Evolutionary conservation across 1,284 basidiomycete genomes (phyloP).

Genomic region (Sporisorium reilianum): DNA sequence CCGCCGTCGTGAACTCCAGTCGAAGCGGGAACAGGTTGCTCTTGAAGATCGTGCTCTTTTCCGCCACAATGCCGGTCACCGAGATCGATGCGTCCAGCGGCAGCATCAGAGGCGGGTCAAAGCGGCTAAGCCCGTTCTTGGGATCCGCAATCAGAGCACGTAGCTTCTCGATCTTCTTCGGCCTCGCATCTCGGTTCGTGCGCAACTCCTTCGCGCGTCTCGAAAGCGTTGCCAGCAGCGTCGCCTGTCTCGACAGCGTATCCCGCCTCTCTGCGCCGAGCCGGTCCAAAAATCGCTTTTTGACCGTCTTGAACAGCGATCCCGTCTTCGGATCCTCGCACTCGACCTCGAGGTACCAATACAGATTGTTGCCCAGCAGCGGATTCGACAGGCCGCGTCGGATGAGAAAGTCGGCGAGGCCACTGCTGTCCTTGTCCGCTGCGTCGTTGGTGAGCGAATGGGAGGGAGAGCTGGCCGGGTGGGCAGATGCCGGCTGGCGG

Average conservation of each 20-base stretch:
- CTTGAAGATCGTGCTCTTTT: conserved; percentile 96
- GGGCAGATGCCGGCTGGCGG: conserved; percentile 13
- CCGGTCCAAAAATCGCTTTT: conserved; percentile 85
- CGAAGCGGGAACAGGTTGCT: conserved; percentile 93
- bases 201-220: conserved; percentile 87
- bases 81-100: conserved; percentile 87
- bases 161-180: conserved; percentile 97
- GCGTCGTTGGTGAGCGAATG: conserved; percentile 18
- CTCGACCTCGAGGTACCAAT: conserved; percentile 99
- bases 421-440: conserved; percentile 25
- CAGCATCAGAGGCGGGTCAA: conserved; percentile 71
- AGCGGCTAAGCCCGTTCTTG: conserved; percentile 76
- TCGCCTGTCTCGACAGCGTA: conserved; percentile 75
- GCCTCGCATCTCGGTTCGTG: conserved; percentile 88
- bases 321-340: conserved; percentile 79
- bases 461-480: conserved; percentile 22
- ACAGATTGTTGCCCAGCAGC: conserved; percentile 88
- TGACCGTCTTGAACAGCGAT: conserved; percentile 91
- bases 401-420: conserved; percentile 78
- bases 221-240: conserved; percentile 80
- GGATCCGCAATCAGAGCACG: conserved; percentile 84
- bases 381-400: conserved; percentile 83
- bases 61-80: conserved; percentile 85
- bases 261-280: conserved; percentile 23
- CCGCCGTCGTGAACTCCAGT: conserved; percentile 78